Conservation (phyloP, 495 filamentous ascomycete species). For the Daldinia loculata region DNA sequence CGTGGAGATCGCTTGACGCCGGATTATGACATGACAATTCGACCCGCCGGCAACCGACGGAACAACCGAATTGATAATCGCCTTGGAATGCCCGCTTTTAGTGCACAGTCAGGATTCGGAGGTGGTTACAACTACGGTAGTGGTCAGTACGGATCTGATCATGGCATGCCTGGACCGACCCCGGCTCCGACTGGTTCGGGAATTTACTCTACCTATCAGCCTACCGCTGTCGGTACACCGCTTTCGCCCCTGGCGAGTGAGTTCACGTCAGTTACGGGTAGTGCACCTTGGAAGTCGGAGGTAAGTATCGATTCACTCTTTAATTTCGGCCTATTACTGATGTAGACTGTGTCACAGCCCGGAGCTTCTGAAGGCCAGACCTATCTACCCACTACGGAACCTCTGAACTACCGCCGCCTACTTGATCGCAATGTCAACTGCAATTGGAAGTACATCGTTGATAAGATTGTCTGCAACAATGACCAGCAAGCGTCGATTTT, state of each 20-base stretch:
- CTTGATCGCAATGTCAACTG: conserved; percentile 96
- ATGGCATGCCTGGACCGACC: conserved; percentile 42
- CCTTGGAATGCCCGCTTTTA: conserved; percentile 31
- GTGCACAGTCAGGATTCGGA: conserved; percentile 25
- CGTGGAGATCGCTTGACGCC: conserved; percentile 56
- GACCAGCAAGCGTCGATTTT: conserved; percentile 99
- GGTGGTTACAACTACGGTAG: conserved; percentile 34
- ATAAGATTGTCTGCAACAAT: conserved; percentile 99
- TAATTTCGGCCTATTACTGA: conserved; percentile 13
- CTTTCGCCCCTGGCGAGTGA: conserved; percentile 87
- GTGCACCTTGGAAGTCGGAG: conserved; percentile 61
- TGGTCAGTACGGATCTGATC: conserved; percentile 49
- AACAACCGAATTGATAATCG: conserved; percentile 57
- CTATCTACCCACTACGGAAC: conserved; percentile 87
- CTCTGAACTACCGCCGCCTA: conserved; percentile 95
- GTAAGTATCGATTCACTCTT: conserved; percentile 46
- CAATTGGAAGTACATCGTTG: conserved; percentile 99
- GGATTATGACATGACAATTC: conserved; percentile 56
- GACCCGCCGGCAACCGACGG: conserved; percentile 48
- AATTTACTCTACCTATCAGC: conserved; percentile 69
- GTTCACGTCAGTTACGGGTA: conserved; percentile 64
- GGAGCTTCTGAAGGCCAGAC: conserved; percentile 69
- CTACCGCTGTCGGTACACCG: conserved; percentile 77
- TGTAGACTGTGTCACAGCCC: conserved; percentile 43
- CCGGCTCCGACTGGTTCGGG: conserved; percentile 53